Conservation (phyloP, 2,329 filamentous ascomycete genomes). For the Pseudogymnoascus sp. region DNA sequence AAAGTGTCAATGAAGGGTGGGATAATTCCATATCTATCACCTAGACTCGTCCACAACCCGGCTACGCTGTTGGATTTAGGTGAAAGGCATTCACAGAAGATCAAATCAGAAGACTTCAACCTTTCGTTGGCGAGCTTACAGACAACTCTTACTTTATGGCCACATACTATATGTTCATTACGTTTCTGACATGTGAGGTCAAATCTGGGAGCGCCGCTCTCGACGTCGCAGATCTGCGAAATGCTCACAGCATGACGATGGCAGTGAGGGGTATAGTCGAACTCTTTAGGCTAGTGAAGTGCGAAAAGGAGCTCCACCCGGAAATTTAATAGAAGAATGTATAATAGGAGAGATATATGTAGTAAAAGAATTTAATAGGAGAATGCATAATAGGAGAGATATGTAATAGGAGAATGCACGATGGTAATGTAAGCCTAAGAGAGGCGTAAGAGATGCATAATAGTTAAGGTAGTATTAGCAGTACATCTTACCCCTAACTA, state of each 20-base stretch:
- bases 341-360: too few relatives aligned
- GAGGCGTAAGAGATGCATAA: too few relatives aligned
- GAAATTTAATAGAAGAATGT: too few relatives aligned
- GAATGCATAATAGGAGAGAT: too few relatives aligned
- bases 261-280: conserved; percentile 27
- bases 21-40: conserved; percentile 31
- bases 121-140: conserved; percentile 30
- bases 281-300: too few relatives aligned
- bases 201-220: conserved; percentile 34
- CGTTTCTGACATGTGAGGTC: conserved; percentile 41
- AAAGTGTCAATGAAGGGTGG: conserved; percentile 37
- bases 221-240: conserved; percentile 32
- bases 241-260: conserved; percentile 34
- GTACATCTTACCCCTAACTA: not conserved
- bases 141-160: conserved; percentile 36
- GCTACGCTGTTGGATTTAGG: conserved; percentile 36
- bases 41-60: conserved; percentile 33
- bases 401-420: too few relatives aligned
- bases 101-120: conserved; percentile 34
- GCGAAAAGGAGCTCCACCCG: too few relatives aligned
- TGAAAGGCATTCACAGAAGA: conserved; percentile 34
- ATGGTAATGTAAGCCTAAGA: too few relatives aligned
- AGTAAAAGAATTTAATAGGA: too few relatives aligned
- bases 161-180: conserved; percentile 40
- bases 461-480: not conserved